Conservation (phyloP, 1,139 yeast genomes). For the Yamadazyma songkhlaensis region DNA sequence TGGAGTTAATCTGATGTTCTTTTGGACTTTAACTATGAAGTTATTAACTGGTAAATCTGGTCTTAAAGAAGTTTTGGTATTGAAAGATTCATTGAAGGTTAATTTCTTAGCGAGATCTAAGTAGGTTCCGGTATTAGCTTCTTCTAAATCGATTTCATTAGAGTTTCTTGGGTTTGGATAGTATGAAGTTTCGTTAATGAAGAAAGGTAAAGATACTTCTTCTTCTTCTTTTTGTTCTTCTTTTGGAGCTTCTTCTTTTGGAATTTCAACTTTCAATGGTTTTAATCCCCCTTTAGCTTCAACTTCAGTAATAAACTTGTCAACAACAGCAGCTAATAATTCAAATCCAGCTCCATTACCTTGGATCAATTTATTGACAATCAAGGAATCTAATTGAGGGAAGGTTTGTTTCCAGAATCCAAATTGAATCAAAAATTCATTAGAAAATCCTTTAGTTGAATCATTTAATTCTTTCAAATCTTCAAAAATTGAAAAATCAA, state of each 20-base stretch:
- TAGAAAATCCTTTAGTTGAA: constrained; percentile 75
- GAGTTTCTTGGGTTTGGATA: constrained; percentile 52
- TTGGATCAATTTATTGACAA: constrained; percentile 76
- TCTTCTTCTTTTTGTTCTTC: constrained; percentile 23
- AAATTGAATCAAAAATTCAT: constrained; percentile 71
- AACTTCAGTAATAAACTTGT: constrained; percentile 58
- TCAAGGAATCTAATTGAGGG: constrained; percentile 61
- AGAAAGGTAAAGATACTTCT: constrained; percentile 42
- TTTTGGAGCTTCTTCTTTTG: constrained; percentile 20
- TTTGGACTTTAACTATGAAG: constrained; percentile 86
- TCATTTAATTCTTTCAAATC: constrained; percentile 44
- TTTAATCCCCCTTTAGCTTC: constrained; percentile 48
- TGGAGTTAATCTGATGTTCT: constrained; percentile 93
- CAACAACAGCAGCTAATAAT: constrained; percentile 77
- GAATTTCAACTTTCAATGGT: constrained; percentile 39
- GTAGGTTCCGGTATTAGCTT: constrained; percentile 35
- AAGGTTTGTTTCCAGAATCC: constrained; percentile 75
- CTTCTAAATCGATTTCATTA: constrained; percentile 38
- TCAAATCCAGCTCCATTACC: constrained; percentile 83
- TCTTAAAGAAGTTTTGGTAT: constrained; percentile 56
- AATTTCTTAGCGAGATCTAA: constrained; percentile 67
- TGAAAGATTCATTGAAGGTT: constrained; percentile 79
- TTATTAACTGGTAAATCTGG: constrained; percentile 90
- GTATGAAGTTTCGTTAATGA: constrained; percentile 60
- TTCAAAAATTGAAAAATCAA: constrained; percentile 63